Evolutionary conservation across 148 eudicot species (phyloP), one percentile per base, ranked within the genome.

Genomic region (Chenopodium album): DNA sequence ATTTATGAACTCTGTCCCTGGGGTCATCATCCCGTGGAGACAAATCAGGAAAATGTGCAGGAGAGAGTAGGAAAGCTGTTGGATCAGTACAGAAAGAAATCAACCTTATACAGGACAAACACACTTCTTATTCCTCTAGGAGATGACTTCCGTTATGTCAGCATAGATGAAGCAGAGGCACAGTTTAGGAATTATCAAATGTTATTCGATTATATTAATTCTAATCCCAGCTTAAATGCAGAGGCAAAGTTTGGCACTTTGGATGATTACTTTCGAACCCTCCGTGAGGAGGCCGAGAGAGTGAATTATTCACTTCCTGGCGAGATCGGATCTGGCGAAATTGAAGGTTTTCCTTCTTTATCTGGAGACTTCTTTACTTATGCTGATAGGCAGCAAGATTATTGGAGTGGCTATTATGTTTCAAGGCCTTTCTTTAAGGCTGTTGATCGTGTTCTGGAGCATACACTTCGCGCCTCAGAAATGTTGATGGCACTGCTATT

Each of bases 331-430:
- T 94, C 98, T 31, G 92, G 88, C 80, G 93, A 97, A 85, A 80
- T 94, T 71, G 94, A 89, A 78, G 99, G 99, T 68, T 97, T 97
- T 81, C 99, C 99, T 62, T 89, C 98, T 78, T 78, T 95, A 59
- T 92, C 98, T 10, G 98, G 98, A 56, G 98, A 97, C 50, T 97
- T 97, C 89, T 97, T 97, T 80, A 97, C 99, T 29, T 97, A 97
- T 82, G 90, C 99, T 71, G 98, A 97, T 83, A 88, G 98, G 79
- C 87, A 91, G 74, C 90, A 92, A 78, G 99, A 97, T 87, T 97
- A 97, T 78, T 97, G 99, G 99, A 97, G 99, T 87, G 99, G 99
- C 7, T 97, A 94, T 84, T 94, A 97, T 85, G 99, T 97, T 63
- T 94, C 99, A 44, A 92, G 98, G 75, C 99, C 99, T 56, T 97